These are phyloP conservation scores for Verruconis gallopava DNA, from an alignment of 2,329 filamentous ascomycete genomes.

Conservation along the genomic window DNA sequence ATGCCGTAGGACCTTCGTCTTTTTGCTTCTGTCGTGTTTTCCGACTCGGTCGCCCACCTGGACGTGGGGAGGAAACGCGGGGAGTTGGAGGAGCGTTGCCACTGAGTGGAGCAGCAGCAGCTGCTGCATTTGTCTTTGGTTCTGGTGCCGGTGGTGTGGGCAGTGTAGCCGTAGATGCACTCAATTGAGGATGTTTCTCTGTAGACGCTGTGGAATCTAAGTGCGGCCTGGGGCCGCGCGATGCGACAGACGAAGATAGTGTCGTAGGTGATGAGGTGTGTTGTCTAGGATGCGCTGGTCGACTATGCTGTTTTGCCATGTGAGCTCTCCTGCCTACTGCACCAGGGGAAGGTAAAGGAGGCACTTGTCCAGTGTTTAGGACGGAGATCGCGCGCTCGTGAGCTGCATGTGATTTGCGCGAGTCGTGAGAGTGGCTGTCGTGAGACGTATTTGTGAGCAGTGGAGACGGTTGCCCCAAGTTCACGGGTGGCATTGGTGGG, in stretches of 20 bases:
- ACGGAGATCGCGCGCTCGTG: conserved; percentile 62
- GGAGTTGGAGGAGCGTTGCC: conserved; percentile 35
- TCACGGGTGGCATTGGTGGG: conserved; percentile 44
- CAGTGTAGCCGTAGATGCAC: conserved; percentile 38
- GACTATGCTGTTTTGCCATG: conserved; percentile 29
- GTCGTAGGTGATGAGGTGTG: conserved; percentile 74
- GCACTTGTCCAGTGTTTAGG: conserved; percentile 65
- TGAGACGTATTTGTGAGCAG: conserved; percentile 12
- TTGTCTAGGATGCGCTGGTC: conserved; percentile 48
- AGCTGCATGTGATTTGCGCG: conserved; percentile 18
- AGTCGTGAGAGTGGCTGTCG: conserved; percentile 19
- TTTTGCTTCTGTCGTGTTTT: conserved; percentile 10
- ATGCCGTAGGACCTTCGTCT: not conserved
- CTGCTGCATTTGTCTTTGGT: conserved; percentile 23
- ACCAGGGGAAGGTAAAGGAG: conserved; percentile 74
- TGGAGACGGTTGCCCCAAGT: conserved; percentile 26
- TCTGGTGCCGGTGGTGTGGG: conserved; percentile 39
- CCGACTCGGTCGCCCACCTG: conserved; percentile 27
- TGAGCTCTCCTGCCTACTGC: conserved; percentile 49
- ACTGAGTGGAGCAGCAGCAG: conserved; percentile 19
- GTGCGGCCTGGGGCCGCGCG: conserved; percentile 23
- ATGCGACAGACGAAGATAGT: conserved; percentile 32
- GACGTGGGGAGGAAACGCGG: conserved; percentile 36
- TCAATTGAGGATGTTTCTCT: conserved; percentile 30
- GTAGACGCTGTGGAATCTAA: conserved; percentile 31